phyloP scores from a whole-genome alignment of 164 flowering plant species.

The Magnolia sinica region DNA sequence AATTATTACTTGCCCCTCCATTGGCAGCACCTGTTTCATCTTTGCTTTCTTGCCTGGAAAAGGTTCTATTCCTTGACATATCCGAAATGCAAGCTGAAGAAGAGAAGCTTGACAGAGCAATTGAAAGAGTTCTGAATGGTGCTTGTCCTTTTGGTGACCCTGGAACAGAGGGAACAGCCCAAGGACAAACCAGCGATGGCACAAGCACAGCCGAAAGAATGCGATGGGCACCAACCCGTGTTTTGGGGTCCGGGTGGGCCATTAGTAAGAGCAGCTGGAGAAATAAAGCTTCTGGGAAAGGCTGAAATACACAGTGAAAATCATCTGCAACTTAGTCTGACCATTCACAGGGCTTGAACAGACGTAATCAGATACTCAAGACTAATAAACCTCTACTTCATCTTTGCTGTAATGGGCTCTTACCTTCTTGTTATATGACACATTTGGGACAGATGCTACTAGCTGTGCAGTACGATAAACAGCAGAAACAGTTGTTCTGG shows the following conservation, averaged over 20 bases:
- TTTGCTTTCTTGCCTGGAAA: conserved; percentile 24
- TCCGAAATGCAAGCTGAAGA: conserved; percentile 18
- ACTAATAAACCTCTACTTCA: not conserved
- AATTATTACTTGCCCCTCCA: conserved; percentile 14
- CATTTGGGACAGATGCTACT: conserved; percentile 56
- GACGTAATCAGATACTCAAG: not conserved
- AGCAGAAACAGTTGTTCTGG: conserved; percentile 65
- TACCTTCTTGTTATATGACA: conserved; percentile 69
- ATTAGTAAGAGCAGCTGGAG: conserved; percentile 78
- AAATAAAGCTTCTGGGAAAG: conserved; percentile 87
- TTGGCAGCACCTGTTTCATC: conserved; percentile 14
- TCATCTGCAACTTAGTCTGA: conserved; percentile 5
- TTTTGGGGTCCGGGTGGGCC: conserved; percentile 76
- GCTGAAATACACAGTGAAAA: conserved; percentile 39
- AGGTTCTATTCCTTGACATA: conserved; percentile 25
- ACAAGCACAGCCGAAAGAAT: conserved; percentile 64
- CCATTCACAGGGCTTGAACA: not conserved
- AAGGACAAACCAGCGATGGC: conserved; percentile 45
- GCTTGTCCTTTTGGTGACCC: conserved; percentile 2
- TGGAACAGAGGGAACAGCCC: conserved; percentile 17
- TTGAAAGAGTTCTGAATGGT: conserved; percentile 23
- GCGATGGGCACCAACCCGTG: conserved; percentile 71
- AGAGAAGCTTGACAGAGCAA: conserved; percentile 18
- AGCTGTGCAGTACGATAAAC: conserved; percentile 63
- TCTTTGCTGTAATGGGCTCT: conserved; percentile 13